Evolutionary conservation across 305 asterid genomes (phyloP), one percentile per base, ranked within the genome.

Genomic region (Ajuga reptans): DNA sequence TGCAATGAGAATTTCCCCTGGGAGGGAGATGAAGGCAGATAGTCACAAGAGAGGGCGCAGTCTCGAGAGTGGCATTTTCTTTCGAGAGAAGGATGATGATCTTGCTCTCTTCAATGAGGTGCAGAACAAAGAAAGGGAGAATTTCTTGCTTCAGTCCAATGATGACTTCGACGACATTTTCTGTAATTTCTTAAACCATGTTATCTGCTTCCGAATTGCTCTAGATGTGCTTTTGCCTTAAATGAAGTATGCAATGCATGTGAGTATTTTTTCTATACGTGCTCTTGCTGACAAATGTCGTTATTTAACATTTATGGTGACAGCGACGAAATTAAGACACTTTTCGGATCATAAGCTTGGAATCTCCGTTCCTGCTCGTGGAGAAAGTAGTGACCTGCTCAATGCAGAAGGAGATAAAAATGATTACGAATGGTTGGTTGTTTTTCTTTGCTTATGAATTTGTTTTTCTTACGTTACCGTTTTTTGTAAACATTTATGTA

Each of bases 61-160:
- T 81, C 82, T 93, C n/a, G 99, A 87, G 80, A 85, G 92, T 64
- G 89, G 89, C 78, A 73, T 82, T 72, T 83, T 61, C 39, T 79
- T 78, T 60, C 79, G 69, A 73, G 89, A 84, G 58, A 90, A 78
- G 77, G 97, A 89, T 46, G 98, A 86, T 34, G 96, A 87, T 84
- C 99, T 94, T 75, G 86, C 96, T 65, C 81, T 94, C 59, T 94
- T 94, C 78, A 91, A 91, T 64, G 98, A 91, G 84, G 93, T 84
- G 80, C 95, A 89, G 85, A 84, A 74, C 82, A 85, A 83, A 80
- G 97, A 94, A 74, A 87, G 76, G 59, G 96, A 89, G 42, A 84
- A 54, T 76, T 94, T 94, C 83, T 86, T 94, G 92, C 93, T 94
- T 79, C 93, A 83, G 78, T 71, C 96, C 17, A 85, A 84, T 66